Evolutionary conservation across 1,284 basidiomycete genomes (phyloP).

Genomic region (Agaricales sp.): DNA sequence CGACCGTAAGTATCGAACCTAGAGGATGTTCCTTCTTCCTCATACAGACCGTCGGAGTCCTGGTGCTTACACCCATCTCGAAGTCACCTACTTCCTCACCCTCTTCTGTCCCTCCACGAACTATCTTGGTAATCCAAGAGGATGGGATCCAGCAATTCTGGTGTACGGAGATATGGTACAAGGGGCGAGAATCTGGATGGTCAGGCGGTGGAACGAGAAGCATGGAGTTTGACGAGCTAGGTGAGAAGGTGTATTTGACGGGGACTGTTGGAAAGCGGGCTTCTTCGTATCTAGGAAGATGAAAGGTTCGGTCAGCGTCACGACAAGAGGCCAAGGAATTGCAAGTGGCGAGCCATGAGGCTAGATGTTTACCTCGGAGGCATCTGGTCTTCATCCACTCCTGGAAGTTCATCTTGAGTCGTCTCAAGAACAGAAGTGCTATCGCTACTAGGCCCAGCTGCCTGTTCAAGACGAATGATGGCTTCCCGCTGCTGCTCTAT

Average conservation of each 20-base stretch:
- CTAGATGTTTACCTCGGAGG: too few species aligned
- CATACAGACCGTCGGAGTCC: not conserved
- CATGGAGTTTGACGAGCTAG: slow-evolving; percentile 15
- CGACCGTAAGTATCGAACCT: not conserved
- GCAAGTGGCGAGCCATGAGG: too few species aligned
- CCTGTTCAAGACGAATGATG: too few species aligned
- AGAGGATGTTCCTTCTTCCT: not conserved
- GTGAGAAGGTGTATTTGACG: slow-evolving; percentile 12
- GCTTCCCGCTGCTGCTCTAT: not conserved
- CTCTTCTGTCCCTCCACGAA: slow-evolving; percentile 11
- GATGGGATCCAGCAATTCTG: slow-evolving; percentile 20
- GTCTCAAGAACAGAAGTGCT: too few species aligned
- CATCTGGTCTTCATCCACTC: not conserved
- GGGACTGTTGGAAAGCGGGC: not conserved
- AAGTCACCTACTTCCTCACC: slow-evolving; percentile 19
- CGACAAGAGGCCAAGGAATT: too few species aligned
- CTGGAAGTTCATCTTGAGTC: too few species aligned
- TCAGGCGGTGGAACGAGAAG: slow-evolving; percentile 8
- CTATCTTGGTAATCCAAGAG: slow-evolving; percentile 17
- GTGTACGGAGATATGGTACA: slow-evolving; percentile 17
- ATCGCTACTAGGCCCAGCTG: too few species aligned
- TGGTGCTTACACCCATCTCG: slow-evolving; percentile 11
- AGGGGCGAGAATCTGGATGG: slow-evolving; percentile 10
- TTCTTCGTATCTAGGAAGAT: not conserved
- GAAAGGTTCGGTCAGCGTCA: too few species aligned